These are phyloP conservation scores for Begonia masoniana DNA, from an alignment of 306 rosid genomes.

Conservation along the genomic window DNA sequence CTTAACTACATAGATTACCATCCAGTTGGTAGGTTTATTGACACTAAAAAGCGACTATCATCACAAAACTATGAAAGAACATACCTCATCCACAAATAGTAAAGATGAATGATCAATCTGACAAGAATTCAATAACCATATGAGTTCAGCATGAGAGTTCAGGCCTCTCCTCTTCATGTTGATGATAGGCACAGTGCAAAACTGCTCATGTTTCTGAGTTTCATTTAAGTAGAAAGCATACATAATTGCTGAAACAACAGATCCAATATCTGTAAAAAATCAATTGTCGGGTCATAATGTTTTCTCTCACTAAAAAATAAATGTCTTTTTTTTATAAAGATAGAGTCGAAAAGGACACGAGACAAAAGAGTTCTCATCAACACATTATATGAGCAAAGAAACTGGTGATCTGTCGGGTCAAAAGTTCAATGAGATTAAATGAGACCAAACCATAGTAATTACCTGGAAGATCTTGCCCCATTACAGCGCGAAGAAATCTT, in stretches of 20 bases:
- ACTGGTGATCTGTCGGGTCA: too few relatives aligned
- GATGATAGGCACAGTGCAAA: slow-evolving; percentile 67
- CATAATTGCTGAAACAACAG: slow-evolving; percentile 55
- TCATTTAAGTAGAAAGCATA: slow-evolving; percentile 62
- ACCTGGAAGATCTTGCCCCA: slow-evolving; percentile 55
- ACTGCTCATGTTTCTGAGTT: slow-evolving; percentile 29
- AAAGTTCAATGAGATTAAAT: background rate
- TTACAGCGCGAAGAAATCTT: slow-evolving; percentile 59
- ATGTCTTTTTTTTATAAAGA: too few relatives aligned
- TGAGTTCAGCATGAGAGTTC: slow-evolving; percentile 51
- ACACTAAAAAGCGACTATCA: too few relatives aligned
- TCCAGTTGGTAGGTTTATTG: too few relatives aligned
- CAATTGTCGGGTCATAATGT: background rate
- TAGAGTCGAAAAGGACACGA: too few relatives aligned
- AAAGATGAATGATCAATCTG: slow-evolving; percentile 58
- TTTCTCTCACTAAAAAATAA: too few relatives aligned
- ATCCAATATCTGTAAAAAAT: slow-evolving; percentile 51
- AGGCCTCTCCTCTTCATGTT: slow-evolving; percentile 58
- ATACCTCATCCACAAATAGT: slow-evolving; percentile 68
- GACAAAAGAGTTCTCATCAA: too few relatives aligned
- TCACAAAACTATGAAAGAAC: slow-evolving; percentile 8
- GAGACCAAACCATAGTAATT: slow-evolving; percentile 11
- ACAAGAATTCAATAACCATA: slow-evolving; percentile 80
- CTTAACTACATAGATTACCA: too few relatives aligned
- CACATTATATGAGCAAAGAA: too few relatives aligned